A percentile compares a stretch with the other conserved stretches of the same genome.
Evolutionary conservation across 129 eudicot species (phyloP).

Genomic region (Tagetes erecta): DNA sequence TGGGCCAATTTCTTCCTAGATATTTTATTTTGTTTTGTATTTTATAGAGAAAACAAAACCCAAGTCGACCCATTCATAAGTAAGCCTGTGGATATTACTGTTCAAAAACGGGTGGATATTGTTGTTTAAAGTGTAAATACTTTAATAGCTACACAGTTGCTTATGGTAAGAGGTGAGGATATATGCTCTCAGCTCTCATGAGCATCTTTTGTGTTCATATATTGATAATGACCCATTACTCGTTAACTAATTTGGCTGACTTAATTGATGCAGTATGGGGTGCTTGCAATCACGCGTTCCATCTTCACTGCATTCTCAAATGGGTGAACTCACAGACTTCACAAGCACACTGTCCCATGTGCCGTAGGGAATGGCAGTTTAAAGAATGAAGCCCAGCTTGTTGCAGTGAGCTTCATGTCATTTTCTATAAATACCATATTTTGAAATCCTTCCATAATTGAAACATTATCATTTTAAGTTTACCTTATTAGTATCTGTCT

Average conservation of each 20-base stretch:
- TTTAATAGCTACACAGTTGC: background rate
- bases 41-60: too few relatives aligned
- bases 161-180: background rate
- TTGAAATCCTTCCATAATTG: background rate
- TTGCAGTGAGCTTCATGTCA: background rate
- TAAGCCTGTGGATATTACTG: background rate
- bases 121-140: background rate
- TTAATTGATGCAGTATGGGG: conserved; percentile 83
- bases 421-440: background rate
- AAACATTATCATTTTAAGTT: background rate
- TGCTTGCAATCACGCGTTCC: conserved; percentile 95
- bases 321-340: conserved; percentile 96
- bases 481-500: background rate
- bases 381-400: conserved; percentile 51
- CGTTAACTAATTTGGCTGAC: background rate
- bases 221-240: background rate
- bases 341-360: conserved; percentile 95
- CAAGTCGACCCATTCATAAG: background rate
- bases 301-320: conserved; percentile 96
- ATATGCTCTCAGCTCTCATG: background rate
- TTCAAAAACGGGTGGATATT: background rate
- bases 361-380: conserved; percentile 94
- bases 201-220: background rate
- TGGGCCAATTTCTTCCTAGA: background rate
- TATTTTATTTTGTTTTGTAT: background rate